Base-by-base conservation (phyloP, 257 asterid genomes). In the Solanum pimpinellifolium region DNA sequence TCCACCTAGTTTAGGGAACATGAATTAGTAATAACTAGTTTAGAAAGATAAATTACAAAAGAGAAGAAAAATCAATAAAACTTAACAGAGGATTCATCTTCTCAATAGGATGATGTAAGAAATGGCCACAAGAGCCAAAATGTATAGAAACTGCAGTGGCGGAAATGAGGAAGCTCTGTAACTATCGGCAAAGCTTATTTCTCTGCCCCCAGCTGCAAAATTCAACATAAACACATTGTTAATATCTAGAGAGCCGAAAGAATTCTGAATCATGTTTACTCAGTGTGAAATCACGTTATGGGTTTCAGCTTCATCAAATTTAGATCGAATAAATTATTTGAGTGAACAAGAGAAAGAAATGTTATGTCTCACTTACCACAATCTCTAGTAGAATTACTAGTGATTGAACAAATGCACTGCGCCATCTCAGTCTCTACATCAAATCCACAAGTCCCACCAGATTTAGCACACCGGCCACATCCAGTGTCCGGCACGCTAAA, bases 391-490 rank as follows among this genome's bases (percentile, higher is more conserved):
- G 94, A 89, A 87, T 96, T 95, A 85, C 39, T 47, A 15, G 93
- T 59, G 83, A 88, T 76, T 21, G 97, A 92, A 91, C 98, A 95
- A 87, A 96, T 89, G 92, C 99, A 96, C 86, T 89, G 52, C 82
- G 92, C 62, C 78, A 92, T 98, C 86, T 90, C 86, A 60, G 98
- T 95, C 70, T 95, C 99, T n/a, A 94, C 98, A 88, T 96, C 98
- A 86, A 91, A 96, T 31, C 99, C 99, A 52, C 99, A 96, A 56
- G 89, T 88, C 68, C 98, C 99, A 6, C 98, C 96, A 0, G 98
- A 93, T 52, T 86, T 92, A 6, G 83, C 72, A n/a, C 99, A 96
- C 11, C 91, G 91, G 1, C 78, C 95, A 33, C 99, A 96, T 8
- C 99, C 98, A 20, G 85, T 90, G 27, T 94, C 98, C 3, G 98